Base-by-base conservation (phyloP, 2,329 filamentous ascomycete genomes). In the Stagonosporopsis chrysanthemi region DNA sequence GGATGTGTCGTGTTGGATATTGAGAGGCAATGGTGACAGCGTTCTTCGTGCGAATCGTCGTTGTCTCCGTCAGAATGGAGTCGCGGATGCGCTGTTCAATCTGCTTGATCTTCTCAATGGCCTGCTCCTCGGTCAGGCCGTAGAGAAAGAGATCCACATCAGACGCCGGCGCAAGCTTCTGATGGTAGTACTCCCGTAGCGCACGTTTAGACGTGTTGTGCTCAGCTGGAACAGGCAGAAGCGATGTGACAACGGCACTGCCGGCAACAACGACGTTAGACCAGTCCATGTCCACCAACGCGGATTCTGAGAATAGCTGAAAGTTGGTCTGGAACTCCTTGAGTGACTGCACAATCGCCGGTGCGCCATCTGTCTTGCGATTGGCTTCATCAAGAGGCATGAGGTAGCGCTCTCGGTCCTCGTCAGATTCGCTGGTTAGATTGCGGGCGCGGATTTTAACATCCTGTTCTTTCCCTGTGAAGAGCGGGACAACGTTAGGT, bases 61-160 rank as follows among this genome's bases (percentile, higher is more conserved):
- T 94, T 0, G 90, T 91, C 75, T 96, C 91, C n/a, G 88, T 85
- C 22, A 96, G 80, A 50, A 96, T 88, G 3, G 89, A 87, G 75
- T 95, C 89, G 41, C 86, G 86, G 64, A 96, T 83, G n/a, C 81
- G 83, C 22, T 81, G 78, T 74, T 96, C 92, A 58, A 96, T 94
- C 63, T 91, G 81, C 70, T 89, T 89, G 76, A 96, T 95, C 80
- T 96, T 95, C 68, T 92, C 87, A 17, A 92, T 80, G 0, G 90
- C 91, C 70, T 93, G 80, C 44, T 92, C 86, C 66, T 95, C 90
- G 8, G 83, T 88, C 60, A 96, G 81, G 0, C 88, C 91, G 67
- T 95, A 94, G 28, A 96, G 78, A 72, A 96, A 96, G 2, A 96
- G 82, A 72, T 96, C 92, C 9, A 96, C 90, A 73, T 96, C 92